phyloP scores from a whole-genome alignment of 2,329 filamentous ascomycete species.

The Trichothecium roseum region DNA sequence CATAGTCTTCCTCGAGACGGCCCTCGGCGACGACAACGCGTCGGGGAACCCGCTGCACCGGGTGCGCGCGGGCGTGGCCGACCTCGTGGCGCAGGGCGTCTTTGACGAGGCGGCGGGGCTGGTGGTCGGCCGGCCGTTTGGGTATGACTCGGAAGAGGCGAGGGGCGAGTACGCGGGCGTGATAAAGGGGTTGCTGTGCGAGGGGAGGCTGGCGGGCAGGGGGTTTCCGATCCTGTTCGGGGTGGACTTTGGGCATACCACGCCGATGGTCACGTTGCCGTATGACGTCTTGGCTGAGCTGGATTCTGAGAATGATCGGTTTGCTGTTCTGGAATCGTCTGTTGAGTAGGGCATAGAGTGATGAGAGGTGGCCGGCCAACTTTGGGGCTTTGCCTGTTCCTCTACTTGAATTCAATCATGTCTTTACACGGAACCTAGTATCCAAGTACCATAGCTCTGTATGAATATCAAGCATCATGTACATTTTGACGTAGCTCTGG shows the following conservation, averaged over 20 bases:
- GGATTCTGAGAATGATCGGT: conserved; percentile 25
- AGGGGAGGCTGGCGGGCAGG: conserved; percentile 17
- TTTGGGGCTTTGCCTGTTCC: too few species aligned
- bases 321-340: conserved; percentile 16
- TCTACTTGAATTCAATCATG: too few species aligned
- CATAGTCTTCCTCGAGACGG: conserved; percentile 31
- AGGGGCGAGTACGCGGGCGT: conserved; percentile 16
- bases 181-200: conserved; percentile 22
- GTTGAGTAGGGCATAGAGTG: too few species aligned
- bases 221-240: conserved; percentile 29
- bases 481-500: too few species aligned
- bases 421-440: too few species aligned
- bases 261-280: conserved; percentile 29
- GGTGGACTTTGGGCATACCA: conserved; percentile 32
- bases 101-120: conserved; percentile 29
- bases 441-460: too few species aligned
- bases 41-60: conserved; percentile 11
- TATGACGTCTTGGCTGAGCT: conserved; percentile 24
- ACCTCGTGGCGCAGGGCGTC: conserved; percentile 28
- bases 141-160: conserved; percentile 22
- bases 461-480: too few species aligned
- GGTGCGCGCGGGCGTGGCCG: conserved; percentile 24
- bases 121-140: conserved; percentile 29
- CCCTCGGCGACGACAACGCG: conserved; percentile 17
- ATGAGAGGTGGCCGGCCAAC: too few species aligned